Evolutionary conservation across 2,329 filamentous ascomycete species (phyloP), one percentile per base, ranked within the genome.

Genomic region (Aciculosporium take): DNA sequence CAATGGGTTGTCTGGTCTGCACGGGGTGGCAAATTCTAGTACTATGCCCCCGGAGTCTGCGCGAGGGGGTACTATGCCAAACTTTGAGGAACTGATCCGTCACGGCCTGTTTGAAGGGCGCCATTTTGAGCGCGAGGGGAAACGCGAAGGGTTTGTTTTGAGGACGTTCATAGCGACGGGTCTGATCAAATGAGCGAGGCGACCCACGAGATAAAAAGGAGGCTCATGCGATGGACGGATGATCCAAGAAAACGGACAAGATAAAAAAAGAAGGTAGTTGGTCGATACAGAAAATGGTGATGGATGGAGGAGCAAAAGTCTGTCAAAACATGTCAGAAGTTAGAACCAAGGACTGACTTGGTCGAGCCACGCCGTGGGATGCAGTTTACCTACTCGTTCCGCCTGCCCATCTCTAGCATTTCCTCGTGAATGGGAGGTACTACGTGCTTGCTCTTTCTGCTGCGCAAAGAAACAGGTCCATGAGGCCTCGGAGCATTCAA

Each of bases 121-220:
- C 27, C 42, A 40, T 44, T 28, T 3, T 24, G 29, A 23, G 27
- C 12, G 13, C 12, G 21, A 20, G 20, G 29, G 13, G 15, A 18
- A 28, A 4, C 15, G 12, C 8, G 17, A 30, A 31, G 24, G 27
- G 41, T 20, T 7, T 25, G 10, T 31, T 13, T 21, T 37, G 27
- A 12, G 9, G 40, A 17, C 41, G 39, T 30, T 32, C 48, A 49
- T 48, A 47, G 42, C 48, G 48, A 46, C 32, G 18, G 15, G 13
- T 15, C 13, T 13, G 25, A 9, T n/a, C 18, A 40, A 40, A n/a
- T n/a, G 38, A 33, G 42, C 25, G 15, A 32, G 29, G 23, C 21
- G 7, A 15, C 5, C 33, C 17, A 33, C 28, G 36, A 37, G 29
- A 34, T 29, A 18, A 34, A 4, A 8, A 27, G 18, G 29, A 29